Evolutionary conservation across 768 basidiomycete genomes (phyloP).

Genomic region (Neoboletus magnificus): DNA sequence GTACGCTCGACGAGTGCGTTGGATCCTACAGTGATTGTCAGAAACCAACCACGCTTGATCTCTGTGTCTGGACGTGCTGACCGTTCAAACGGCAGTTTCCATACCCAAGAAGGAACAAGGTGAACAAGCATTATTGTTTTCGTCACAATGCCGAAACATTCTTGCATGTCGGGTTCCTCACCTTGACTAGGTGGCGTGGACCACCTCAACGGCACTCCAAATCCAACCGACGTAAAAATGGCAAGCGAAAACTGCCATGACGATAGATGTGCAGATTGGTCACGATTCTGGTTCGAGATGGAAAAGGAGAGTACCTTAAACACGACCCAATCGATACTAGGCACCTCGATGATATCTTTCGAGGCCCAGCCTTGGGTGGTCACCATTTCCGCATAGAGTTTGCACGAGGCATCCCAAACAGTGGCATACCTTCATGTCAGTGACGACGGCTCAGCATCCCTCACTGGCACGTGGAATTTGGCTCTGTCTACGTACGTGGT

Average conservation of each 20-base stretch:
- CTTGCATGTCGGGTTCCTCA: conserved; percentile 5
- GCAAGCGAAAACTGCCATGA: conserved; percentile 13
- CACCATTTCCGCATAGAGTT: conserved; percentile 15
- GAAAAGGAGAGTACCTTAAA: conserved; percentile 1
- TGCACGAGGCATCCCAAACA: conserved; percentile 14
- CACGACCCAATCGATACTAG: conserved; percentile 5
- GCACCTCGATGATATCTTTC: conserved; percentile 7
- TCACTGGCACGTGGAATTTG: background rate
- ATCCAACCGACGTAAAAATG: conserved; percentile 19
- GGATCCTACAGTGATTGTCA: conserved; percentile 11
- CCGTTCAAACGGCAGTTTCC: conserved; percentile 19
- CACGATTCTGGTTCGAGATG: background rate
- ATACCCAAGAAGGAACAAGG: conserved; percentile 15
- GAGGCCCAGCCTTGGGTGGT: conserved; percentile 8
- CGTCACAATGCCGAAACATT: conserved; percentile 10
- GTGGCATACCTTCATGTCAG: conserved; percentile 4
- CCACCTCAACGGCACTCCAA: conserved; percentile 18
- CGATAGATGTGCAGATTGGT: background rate
- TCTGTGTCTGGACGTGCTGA: background rate
- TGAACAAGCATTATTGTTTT: background rate
- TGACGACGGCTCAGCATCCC: background rate
- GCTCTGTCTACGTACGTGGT: conserved; percentile 14
- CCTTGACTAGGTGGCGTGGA: background rate
- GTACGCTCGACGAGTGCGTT: conserved; percentile 16
- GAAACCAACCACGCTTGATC: background rate